Base-by-base conservation (phyloP, 805 yeast genomes). In the Ogataea angusta region DNA sequence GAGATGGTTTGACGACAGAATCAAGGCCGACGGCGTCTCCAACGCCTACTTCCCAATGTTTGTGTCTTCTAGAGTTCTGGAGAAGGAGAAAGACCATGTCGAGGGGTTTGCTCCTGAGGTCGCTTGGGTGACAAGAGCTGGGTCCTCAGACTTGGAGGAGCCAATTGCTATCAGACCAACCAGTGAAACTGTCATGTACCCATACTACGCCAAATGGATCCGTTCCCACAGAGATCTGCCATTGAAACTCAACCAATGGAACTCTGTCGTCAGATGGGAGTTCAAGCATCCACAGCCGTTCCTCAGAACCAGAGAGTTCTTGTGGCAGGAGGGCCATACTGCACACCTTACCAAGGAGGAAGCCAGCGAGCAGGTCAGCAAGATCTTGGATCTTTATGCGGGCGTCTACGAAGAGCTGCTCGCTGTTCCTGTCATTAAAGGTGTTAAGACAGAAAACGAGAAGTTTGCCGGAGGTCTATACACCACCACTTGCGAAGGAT, bases 281-380 rank as follows among this genome's bases (percentile, higher is more conserved):
- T 93, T 93, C 73, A 93, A 93, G 75, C 98, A 93, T 68, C 99
- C 99, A 43, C 99, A 93, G 72, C 99, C 99, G 36, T 93, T 93
- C 69, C 72, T 93, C 63, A 85, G 99, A 78, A 95, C 99, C 10
- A 85, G 99, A 72, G 99, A 93, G 70, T 93, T 93, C 71, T 75
- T 93, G 67, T 93, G 99, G 99, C 99, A 93, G 72, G 99, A 93
- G 72, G 99, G 99, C 56, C 99, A 93, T 73, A 93, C 99, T 36
- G 99, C 96, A 40, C 96, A 87, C 66, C 76, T 95, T 60, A 85
- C 95, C 42, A 67, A 72, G 50, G 86, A 80, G 47, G 93, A 78
- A 46, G 96, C 99, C 23, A 74, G 76, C 46, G 71, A 71, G 44
- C 98, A 93, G 71, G 98, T 91, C 23, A 61, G 76, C 55, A 82